These are phyloP conservation scores for Schizochytrium sp. DNA, from an alignment of 108 stramenopile genomes.

Conservation along the genomic window DNA sequence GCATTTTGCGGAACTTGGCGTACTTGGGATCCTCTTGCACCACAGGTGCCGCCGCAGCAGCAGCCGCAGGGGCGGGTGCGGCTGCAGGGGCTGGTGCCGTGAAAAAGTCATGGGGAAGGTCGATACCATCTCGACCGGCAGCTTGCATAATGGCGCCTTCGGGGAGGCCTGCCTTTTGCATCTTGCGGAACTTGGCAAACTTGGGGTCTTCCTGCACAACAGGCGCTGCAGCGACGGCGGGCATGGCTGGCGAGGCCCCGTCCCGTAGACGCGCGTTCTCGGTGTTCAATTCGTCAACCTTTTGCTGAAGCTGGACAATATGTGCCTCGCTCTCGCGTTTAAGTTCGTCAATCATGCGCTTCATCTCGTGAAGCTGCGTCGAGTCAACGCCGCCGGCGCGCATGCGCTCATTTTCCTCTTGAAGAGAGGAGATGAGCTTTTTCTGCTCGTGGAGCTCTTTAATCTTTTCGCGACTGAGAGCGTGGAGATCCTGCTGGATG, in stretches of 20 bases:
- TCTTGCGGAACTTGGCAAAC: not conserved
- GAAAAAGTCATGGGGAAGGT: not conserved
- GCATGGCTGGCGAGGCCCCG: not conserved
- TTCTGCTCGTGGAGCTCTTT: not conserved
- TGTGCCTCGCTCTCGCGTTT: not conserved
- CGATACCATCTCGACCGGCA: not conserved
- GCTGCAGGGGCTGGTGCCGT: not conserved
- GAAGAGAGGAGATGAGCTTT: not conserved
- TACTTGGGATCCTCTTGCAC: not conserved
- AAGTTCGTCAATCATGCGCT: constrained; percentile 10
- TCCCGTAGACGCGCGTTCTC: not conserved
- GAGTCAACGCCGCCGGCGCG: not conserved
- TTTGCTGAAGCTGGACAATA: not conserved
- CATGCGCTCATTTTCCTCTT: constrained; percentile 8
- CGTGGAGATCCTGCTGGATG: not conserved
- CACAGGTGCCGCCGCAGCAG: not conserved
- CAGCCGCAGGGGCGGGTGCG: not conserved
- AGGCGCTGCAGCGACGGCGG: not conserved
- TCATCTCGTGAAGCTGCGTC: not conserved
- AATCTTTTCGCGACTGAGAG: not conserved
- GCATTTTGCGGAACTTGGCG: constrained; percentile 3
- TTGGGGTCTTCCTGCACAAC: constrained; percentile 11
- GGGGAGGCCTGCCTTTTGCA: constrained; percentile 12
- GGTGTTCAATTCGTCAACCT: not conserved
- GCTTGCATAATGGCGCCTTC: not conserved